Evolutionary conservation across 2,329 filamentous ascomycete genomes (phyloP).

Genomic region (Verticillium dahliae): DNA sequence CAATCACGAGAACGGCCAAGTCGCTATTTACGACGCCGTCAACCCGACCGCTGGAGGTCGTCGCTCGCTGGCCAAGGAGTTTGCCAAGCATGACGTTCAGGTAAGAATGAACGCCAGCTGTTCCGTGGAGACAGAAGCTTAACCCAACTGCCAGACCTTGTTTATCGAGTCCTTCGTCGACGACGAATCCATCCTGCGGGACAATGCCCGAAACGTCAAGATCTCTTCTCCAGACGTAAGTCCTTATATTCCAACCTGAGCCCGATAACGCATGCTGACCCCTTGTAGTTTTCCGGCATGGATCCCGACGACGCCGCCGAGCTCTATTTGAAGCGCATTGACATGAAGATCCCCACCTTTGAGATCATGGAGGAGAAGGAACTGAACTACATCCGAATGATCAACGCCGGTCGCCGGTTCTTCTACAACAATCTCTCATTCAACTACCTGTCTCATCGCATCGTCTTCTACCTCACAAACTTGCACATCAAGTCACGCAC

Average conservation of each 20-base stretch:
- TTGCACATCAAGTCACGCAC: conserved; percentile 92
- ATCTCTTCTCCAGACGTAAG: conserved; percentile 91
- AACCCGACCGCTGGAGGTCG: conserved; percentile 83
- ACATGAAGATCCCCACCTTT: conserved; percentile 88
- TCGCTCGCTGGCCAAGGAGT: conserved; percentile 83
- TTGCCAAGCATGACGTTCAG: conserved; percentile 94
- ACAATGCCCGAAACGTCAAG: conserved; percentile 96
- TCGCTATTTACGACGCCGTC: conserved; percentile 97
- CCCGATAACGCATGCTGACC: conserved; percentile 12
- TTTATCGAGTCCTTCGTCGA: conserved; percentile 97
- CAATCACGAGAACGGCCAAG: conserved; percentile 95
- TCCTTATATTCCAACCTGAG: neutral
- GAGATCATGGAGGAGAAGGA: conserved; percentile 94
- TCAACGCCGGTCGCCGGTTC: conserved; percentile 89
- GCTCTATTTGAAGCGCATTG: conserved; percentile 84
- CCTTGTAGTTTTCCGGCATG: conserved; percentile 74
- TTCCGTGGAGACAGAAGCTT: neutral
- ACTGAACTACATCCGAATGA: conserved; percentile 98
- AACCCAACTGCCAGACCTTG: conserved; percentile 56
- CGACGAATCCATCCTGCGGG: conserved; percentile 86
- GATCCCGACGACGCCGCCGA: conserved; percentile 85
- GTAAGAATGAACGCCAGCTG: conserved; percentile 27
- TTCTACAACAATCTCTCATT: conserved; percentile 97
- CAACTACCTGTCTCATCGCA: conserved; percentile 91
- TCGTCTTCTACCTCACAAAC: conserved; percentile 97